Base-by-base conservation (phyloP, 805 yeast species). In the Saccharomycopsis babjevae region DNA sequence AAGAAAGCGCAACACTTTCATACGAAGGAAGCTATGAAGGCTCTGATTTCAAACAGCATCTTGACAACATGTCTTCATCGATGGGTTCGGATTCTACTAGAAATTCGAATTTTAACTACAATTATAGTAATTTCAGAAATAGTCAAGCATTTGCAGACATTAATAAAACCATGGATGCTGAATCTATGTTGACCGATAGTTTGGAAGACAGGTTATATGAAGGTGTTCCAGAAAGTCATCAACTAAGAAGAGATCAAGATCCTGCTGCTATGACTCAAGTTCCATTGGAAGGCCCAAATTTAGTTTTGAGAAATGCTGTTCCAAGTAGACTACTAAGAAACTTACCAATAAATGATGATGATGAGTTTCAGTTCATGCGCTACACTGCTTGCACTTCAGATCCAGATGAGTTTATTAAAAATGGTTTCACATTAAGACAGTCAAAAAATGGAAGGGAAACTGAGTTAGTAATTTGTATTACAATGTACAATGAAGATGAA, bases 401-500 rank as follows among this genome's bases (percentile, higher is more conserved):
- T 61, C 97, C 99, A 1, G 94, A 92, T 72, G 86, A 88, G 40
- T 94, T 89, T 70, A 82, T 83, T 18, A 78, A 76, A 3, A 83
- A 82, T 56, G 98, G 98, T 0, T 94, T 92, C 73, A 85, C 92
- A 1, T 75, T 94, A 57, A 81, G 99, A 67, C 88, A 96, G 8
- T 86, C 89, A 6, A 93, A 89, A 65, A 81, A 84, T 70, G 89
- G 88, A 66, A 83, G 99, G 70, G 97, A 91, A 68, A 93, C 94
- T 34, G 98, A 96, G 74, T 76, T 94, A 43, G 91, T 88, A 54
- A 82, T 94, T 58, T 92, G 98, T 74, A 83, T 94, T 66, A 94
- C 99, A 38, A 93, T 94, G 98, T 94, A 93, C 76, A 94, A 94
- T 69, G 99, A 94, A 74, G 96, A 89, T 72, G 97, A 92, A 71